These are phyloP conservation scores for Apophysomyces sp. DNA, from an alignment of 371 early-diverging fungal species.

Conservation along the genomic window DNA sequence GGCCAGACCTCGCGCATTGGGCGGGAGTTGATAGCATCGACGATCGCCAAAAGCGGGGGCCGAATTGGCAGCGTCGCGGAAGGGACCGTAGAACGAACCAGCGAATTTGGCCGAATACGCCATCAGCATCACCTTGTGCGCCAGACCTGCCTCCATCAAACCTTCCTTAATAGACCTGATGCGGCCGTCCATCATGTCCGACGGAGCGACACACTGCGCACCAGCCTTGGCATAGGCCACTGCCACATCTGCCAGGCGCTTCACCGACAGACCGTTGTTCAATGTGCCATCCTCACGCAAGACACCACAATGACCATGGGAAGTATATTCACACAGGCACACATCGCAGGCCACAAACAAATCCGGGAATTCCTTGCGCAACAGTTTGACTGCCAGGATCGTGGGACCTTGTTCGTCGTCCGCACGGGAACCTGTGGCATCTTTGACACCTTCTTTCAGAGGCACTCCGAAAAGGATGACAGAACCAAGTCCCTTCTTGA, in stretches of 20 bases:
- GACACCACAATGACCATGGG: slow-evolving; percentile 95
- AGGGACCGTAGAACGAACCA: slow-evolving; percentile 94
- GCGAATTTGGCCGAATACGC: slow-evolving; percentile 96
- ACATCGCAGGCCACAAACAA: slow-evolving; percentile 92
- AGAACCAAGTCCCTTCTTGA: slow-evolving; percentile 80
- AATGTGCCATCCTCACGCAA: slow-evolving; percentile 81
- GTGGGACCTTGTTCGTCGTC: slow-evolving; percentile 90
- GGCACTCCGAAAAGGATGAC: slow-evolving; percentile 97
- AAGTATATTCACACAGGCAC: slow-evolving; percentile 96
- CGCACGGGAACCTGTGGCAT: slow-evolving; percentile 76
- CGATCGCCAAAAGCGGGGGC: slow-evolving; percentile 92
- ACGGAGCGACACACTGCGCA: slow-evolving; percentile 88
- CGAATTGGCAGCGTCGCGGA: slow-evolving; percentile 94
- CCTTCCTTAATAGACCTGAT: slow-evolving; percentile 89
- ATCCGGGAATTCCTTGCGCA: slow-evolving; percentile 78
- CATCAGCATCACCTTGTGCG: slow-evolving; percentile 85
- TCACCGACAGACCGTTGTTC: slow-evolving; percentile 75
- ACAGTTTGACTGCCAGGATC: slow-evolving; percentile 76
- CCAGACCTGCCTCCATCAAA: slow-evolving; percentile 70
- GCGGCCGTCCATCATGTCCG: slow-evolving; percentile 98
- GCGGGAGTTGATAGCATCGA: slow-evolving; percentile 93
- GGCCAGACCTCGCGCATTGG: slow-evolving; percentile 86
- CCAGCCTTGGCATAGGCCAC: slow-evolving; percentile 88
- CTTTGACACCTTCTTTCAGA: slow-evolving; percentile 67
- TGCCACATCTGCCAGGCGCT: slow-evolving; percentile 84